Evolutionary conservation across 306 rosid genomes (phyloP).

Genomic region (Vigna angularis): DNA sequence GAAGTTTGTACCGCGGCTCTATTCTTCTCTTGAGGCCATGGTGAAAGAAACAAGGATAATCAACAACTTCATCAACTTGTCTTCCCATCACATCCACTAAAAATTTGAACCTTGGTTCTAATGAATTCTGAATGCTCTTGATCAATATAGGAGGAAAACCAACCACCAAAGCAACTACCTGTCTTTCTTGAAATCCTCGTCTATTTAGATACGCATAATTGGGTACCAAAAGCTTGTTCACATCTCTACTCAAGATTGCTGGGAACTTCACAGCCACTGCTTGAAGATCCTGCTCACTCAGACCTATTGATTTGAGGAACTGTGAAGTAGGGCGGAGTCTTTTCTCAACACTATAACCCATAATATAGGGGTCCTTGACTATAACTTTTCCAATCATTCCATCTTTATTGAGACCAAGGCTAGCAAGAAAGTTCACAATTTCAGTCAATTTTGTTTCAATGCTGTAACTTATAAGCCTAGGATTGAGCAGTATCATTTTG

Average conservation of each 20-base stretch:
- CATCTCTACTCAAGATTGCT: slow-evolving; percentile 83
- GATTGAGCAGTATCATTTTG: slow-evolving; percentile 76
- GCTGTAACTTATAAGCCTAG: slow-evolving; percentile 93
- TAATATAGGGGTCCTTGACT: slow-evolving; percentile 75
- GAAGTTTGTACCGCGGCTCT: slow-evolving; percentile 69
- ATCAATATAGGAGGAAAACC: slow-evolving; percentile 87
- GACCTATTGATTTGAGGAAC: slow-evolving; percentile 73
- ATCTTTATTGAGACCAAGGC: slow-evolving; percentile 76
- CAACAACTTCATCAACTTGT: slow-evolving; percentile 68
- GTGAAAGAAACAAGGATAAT: slow-evolving; percentile 82
- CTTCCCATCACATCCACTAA: slow-evolving; percentile 85
- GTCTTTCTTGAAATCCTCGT: slow-evolving; percentile 71
- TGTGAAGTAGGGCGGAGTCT: slow-evolving; percentile 74
- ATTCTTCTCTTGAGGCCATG: slow-evolving; percentile 83
- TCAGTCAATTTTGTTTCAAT: slow-evolving; percentile 76
- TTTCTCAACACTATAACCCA: slow-evolving; percentile 88
- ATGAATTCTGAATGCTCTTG: slow-evolving; percentile 80
- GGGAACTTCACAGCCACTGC: slow-evolving; percentile 71
- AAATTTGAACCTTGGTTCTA: slow-evolving; percentile 79
- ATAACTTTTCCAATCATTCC: slow-evolving; percentile 82
- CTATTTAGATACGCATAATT: slow-evolving; percentile 65
- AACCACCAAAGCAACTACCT: slow-evolving; percentile 73
- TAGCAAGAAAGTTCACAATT: slow-evolving; percentile 72
- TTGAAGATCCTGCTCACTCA: slow-evolving; percentile 70
- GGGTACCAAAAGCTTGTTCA: slow-evolving; percentile 68